Conservation (phyloP, 2,329 filamentous ascomycete genomes). For the Arthroderma uncinatum region DNA sequence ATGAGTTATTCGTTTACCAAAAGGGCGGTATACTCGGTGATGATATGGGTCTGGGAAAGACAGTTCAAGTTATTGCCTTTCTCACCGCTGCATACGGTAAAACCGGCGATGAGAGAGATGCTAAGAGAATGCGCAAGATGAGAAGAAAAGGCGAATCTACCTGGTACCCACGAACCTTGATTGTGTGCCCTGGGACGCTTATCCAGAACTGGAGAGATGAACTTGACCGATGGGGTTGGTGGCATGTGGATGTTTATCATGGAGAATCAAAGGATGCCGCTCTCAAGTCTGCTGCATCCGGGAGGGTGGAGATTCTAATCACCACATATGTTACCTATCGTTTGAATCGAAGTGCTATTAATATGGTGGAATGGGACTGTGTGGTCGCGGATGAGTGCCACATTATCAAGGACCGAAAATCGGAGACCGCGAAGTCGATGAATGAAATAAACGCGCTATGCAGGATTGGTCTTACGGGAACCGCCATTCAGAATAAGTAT, state of each 20-base stretch:
- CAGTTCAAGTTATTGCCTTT: constrained; percentile 89
- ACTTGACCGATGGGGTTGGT: constrained; percentile 86
- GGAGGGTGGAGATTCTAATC: constrained; percentile 78
- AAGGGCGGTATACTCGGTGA: constrained; percentile 84
- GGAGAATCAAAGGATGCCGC: constrained; percentile 60
- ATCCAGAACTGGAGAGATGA: constrained; percentile 89
- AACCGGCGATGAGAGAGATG: constrained; percentile 75
- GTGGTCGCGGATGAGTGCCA: constrained; percentile 94
- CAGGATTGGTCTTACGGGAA: constrained; percentile 84
- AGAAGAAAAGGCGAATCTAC: constrained; percentile 46
- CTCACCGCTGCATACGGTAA: constrained; percentile 88
- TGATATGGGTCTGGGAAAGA: constrained; percentile 97
- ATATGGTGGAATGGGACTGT: constrained; percentile 83
- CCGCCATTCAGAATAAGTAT: constrained; percentile 95
- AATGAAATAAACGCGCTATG: constrained; percentile 83
- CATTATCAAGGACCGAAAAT: constrained; percentile 64
- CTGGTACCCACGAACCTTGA: constrained; percentile 77
- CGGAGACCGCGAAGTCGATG: constrained; percentile 75
- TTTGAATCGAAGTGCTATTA: constrained; percentile 64
- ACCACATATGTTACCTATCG: constrained; percentile 87
- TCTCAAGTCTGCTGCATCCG: constrained; percentile 59
- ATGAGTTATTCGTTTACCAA: constrained; percentile 82
- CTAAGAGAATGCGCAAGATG: constrained; percentile 78
- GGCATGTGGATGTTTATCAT: constrained; percentile 76
- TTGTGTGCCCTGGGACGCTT: constrained; percentile 79